Percentiles rank a stretch among this genome's conserved stretches.
Evolutionary conservation across 106 monocot genomes (phyloP).

Genomic region (Apostasia ramifera): DNA sequence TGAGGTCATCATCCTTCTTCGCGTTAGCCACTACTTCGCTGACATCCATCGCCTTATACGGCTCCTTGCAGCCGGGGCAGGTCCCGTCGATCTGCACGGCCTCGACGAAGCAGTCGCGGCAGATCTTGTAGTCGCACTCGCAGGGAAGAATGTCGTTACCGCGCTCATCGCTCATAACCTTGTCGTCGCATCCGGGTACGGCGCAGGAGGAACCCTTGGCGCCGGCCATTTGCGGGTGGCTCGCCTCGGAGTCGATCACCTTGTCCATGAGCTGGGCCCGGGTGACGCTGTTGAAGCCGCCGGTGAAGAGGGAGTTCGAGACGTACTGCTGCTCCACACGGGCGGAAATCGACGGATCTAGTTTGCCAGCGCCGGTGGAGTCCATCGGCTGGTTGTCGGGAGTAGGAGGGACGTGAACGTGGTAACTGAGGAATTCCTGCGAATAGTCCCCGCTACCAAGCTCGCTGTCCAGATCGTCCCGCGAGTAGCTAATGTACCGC

Average conservation of each 20-base stretch:
- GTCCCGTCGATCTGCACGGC: conserved; percentile 24
- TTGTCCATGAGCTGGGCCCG: conserved; percentile 53
- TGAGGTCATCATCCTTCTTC: background rate
- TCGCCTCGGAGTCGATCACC: conserved; percentile 43
- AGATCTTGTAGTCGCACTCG: conserved; percentile 66
- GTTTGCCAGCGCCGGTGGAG: background rate
- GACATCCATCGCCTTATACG: conserved; percentile 38
- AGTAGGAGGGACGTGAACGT: conserved; percentile 29
- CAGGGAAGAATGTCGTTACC: conserved; percentile 60
- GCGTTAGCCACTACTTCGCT: conserved; percentile 24
- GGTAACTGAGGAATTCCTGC: conserved; percentile 28
- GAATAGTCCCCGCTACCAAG: conserved; percentile 26
- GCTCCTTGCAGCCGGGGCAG: conserved; percentile 67
- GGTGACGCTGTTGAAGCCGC: conserved; percentile 38
- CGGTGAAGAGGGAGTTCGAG: conserved; percentile 39
- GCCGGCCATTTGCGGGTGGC: conserved; percentile 62
- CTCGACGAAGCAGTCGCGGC: conserved; percentile 51
- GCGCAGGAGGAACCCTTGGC: conserved; percentile 50
- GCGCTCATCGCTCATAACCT: conserved; percentile 58
- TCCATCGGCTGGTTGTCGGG: conserved; percentile 29
- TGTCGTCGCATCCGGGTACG: conserved; percentile 34
- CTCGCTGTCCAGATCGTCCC: conserved; percentile 47
- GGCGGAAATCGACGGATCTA: conserved; percentile 32
- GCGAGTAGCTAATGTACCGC: conserved; percentile 55
- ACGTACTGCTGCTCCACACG: conserved; percentile 43